Base-by-base conservation (phyloP, 2,329 filamentous ascomycete species). In the Fusarium sp. region DNA sequence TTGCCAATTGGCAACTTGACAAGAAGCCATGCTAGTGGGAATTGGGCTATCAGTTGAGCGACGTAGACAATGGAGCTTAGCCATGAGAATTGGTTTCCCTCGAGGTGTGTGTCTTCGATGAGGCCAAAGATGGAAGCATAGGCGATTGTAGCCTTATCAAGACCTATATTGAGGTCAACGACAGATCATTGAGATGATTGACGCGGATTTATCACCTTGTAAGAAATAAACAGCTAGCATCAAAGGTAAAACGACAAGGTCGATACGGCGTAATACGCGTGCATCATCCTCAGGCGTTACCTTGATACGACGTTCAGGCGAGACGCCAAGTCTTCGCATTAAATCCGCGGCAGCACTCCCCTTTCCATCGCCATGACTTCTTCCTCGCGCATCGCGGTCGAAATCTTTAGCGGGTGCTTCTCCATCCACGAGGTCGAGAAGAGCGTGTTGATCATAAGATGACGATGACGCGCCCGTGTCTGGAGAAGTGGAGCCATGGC, bases 101-200 rank as follows among this genome's bases (percentile, higher is more conserved):
- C 71, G 6, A 90, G 77, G n/a, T 81, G 67, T 0, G 85, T 82
- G 70, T 90, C 87, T 13, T 83, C 75, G 1, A 82, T 81, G 36
- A 91, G 82, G 15, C 86, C 87, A 83, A 91, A 91, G 70, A 91
- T 88, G n/a, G 86, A 86, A 1, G 87, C 87, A 83, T 84, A 91
- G 2, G 84, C 87, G 68, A 91, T 80, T 0, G 75, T 76, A 0
- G 70, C 76, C 57, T 78, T 78, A 39, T 78, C 76, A 8, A 78
- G 72, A 1, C 66, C 66, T 69, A 2, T 1, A 2, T 2, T 0
- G 1, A 24, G 28, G 43, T 63, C 10, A 66, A 8, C 28, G 2
- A 28, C 4, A 5, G 1, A 2, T 14, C 1, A 3, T 26, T 7
- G 2, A 6, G 5, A 0, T 5, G 3, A 10, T 14, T 11, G 17